Evolutionary conservation across 306 rosid genomes (phyloP), one percentile per base, ranked within the genome.

Genomic region (Urtica urens): DNA sequence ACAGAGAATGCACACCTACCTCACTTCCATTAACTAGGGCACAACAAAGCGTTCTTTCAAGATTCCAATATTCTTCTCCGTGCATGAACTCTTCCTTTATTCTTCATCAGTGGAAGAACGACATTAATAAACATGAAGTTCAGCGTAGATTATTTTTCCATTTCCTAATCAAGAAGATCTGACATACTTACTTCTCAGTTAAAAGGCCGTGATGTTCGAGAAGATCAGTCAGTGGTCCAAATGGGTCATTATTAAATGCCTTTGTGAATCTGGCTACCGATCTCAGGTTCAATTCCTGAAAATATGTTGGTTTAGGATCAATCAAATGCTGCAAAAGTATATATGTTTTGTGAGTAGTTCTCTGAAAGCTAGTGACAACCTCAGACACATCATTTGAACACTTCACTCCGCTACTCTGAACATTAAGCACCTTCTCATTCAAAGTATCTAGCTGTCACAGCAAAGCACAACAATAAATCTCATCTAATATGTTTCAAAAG

Each of bases 1-100:
- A 5, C 14, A 45, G 17, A 6, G 23, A 18, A 56, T 50, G 3
- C 10, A 28, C 0, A 49, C 34, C 34, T 69, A 88, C 96, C 93
- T 78, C 76, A 46, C 52, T 65, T 52, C 67, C 52, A 26, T 66
- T 68, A 19, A 30, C 45, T 40, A 83, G 53, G 2, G 95, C 82
- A 60, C 57, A 53, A 61, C 96, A 88, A 50, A 88, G 95, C 74
- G 62, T 75, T 78, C 95, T 78, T 76, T 88, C 96, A 23, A 88
- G 73, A 37, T 77, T 70, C 96, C 96, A 88, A 47, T 88, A 88
- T 65, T 72, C 88, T 73, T 78, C 82, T 55, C 95, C 96, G 20
- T 48, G 72, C 50, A 58, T 78, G 45, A 83, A 62, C 55, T 88
- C 88, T 55, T 88, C 78, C 62, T 49, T 67, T 63, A 83, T 67